Conservation (phyloP, 306 rosid genomes). For the Dalbergia oliveri region DNA sequence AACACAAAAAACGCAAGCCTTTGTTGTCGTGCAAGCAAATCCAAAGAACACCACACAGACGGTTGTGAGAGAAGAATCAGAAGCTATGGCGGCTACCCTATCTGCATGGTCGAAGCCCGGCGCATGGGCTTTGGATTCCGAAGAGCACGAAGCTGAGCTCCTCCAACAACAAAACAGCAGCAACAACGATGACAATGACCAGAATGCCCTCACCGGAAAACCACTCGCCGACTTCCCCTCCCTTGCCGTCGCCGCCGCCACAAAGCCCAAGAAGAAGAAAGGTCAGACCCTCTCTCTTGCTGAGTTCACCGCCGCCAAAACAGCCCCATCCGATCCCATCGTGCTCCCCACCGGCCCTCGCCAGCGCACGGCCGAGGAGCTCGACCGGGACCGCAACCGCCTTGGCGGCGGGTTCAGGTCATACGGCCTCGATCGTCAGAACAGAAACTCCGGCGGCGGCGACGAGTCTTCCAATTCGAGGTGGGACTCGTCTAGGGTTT, state of each 20-base stretch:
- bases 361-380: conserved; percentile 88
- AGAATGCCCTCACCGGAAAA: conserved; percentile 13
- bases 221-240: conserved; percentile 81
- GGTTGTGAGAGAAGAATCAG: conserved; percentile 10
- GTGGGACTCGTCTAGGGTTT: conserved; percentile 80
- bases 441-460: conserved; percentile 35
- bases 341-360: conserved; percentile 87
- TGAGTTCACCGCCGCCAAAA: conserved; percentile 64
- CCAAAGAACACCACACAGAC: neutral
- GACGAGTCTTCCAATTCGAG: conserved; percentile 72
- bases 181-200: neutral
- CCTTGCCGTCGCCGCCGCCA: conserved; percentile 78
- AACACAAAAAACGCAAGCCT: conserved; percentile 45
- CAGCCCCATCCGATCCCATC: conserved; percentile 54
- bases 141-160: conserved; percentile 79
- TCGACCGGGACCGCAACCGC: conserved; percentile 60
- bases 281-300: conserved; percentile 66
- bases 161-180: conserved; percentile 53
- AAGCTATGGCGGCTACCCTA: conserved; percentile 85
- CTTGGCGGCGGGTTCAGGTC: conserved; percentile 73
- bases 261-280: conserved; percentile 91
- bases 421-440: conserved; percentile 58
- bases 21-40: neutral
- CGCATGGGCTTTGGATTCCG: conserved; percentile 95
- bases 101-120: conserved; percentile 95